phyloP scores from a whole-genome alignment of 1,284 basidiomycete genomes.

The Ustilago nuda region DNA sequence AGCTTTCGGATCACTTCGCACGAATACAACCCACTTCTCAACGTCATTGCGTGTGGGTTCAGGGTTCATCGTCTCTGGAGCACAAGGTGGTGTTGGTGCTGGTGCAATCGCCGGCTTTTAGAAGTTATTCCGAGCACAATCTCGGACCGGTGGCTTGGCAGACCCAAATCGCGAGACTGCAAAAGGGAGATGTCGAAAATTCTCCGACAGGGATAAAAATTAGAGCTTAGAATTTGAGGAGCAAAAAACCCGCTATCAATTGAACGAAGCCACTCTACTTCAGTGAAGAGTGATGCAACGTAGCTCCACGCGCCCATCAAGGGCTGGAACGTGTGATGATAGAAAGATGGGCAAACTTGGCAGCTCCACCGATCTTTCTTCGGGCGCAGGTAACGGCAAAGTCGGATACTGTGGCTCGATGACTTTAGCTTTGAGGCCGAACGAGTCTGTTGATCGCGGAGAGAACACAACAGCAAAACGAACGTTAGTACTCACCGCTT shows the following conservation, averaged over 20 bases:
- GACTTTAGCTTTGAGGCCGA: slow-evolving; percentile 13
- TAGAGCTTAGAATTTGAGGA: slow-evolving; percentile 3
- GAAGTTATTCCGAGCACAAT: neutral
- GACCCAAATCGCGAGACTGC: neutral
- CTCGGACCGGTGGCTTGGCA: neutral
- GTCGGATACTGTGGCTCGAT: slow-evolving; percentile 16
- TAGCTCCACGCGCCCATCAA: slow-evolving; percentile 43
- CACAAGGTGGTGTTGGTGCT: neutral
- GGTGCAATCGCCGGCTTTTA: neutral
- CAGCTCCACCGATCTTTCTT: slow-evolving; percentile 1
- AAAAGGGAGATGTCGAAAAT: neutral
- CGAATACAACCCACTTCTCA: neutral
- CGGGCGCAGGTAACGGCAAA: neutral
- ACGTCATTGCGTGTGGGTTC: slow-evolving; percentile 8
- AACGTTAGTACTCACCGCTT: neutral
- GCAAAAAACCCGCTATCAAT: slow-evolving; percentile 6
- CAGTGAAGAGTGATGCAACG: slow-evolving; percentile 23
- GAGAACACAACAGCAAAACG: neutral
- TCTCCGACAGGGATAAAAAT: slow-evolving; percentile 8
- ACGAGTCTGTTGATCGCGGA: slow-evolving; percentile 4
- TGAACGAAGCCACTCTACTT: slow-evolving; percentile 1
- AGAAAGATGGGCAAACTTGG: slow-evolving; percentile 27
- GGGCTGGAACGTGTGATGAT: slow-evolving; percentile 29
- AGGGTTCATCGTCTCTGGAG: neutral
- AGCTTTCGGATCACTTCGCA: slow-evolving; percentile 5